These are phyloP conservation scores for Lindgomyces ingoldianus DNA, from an alignment of 495 filamentous ascomycete genomes.

Conservation along the genomic window DNA sequence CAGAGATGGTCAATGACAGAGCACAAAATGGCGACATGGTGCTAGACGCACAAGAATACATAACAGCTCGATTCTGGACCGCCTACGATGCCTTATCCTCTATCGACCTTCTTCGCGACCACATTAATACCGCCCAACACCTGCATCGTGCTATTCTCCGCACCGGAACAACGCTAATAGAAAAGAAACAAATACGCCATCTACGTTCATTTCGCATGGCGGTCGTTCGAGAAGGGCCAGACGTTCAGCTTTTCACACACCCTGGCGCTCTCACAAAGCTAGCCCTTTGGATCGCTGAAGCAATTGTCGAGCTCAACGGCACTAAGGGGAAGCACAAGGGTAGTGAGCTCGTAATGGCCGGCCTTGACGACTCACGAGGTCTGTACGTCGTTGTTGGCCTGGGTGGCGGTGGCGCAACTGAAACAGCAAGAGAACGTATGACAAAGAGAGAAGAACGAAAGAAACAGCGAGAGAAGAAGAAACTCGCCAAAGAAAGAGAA, in stretches of 20 bases:
- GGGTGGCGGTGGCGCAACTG: slow-evolving; percentile 73
- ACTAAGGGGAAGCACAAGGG: slow-evolving; percentile 64
- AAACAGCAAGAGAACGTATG: slow-evolving; percentile 61
- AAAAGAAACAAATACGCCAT: slow-evolving; percentile 91
- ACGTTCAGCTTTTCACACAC: slow-evolving; percentile 84
- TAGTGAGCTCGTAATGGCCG: slow-evolving; percentile 85
- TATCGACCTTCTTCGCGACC: slow-evolving; percentile 72
- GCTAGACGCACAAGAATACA: slow-evolving; percentile 60
- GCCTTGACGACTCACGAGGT: slow-evolving; percentile 81
- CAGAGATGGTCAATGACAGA: slow-evolving; percentile 12
- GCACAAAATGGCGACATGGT: not conserved
- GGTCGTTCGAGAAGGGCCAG: slow-evolving; percentile 92
- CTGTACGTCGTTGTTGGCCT: slow-evolving; percentile 89
- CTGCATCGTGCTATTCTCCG: slow-evolving; percentile 91
- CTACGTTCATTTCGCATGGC: slow-evolving; percentile 90
- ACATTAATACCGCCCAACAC: slow-evolving; percentile 80
- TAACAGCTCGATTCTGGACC: slow-evolving; percentile 79
- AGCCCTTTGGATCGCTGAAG: slow-evolving; percentile 91
- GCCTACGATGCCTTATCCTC: slow-evolving; percentile 81
- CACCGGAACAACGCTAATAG: slow-evolving; percentile 84
- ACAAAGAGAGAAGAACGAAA: slow-evolving; percentile 60
- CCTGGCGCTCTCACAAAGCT: slow-evolving; percentile 90
- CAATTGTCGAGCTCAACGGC: slow-evolving; percentile 82
- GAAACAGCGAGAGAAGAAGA: slow-evolving; percentile 63
- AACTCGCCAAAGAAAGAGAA: slow-evolving; percentile 57